These are phyloP conservation scores for Atkinsonella hypoxylon DNA, from an alignment of 2,329 filamentous ascomycete genomes.

Conservation along the genomic window DNA sequence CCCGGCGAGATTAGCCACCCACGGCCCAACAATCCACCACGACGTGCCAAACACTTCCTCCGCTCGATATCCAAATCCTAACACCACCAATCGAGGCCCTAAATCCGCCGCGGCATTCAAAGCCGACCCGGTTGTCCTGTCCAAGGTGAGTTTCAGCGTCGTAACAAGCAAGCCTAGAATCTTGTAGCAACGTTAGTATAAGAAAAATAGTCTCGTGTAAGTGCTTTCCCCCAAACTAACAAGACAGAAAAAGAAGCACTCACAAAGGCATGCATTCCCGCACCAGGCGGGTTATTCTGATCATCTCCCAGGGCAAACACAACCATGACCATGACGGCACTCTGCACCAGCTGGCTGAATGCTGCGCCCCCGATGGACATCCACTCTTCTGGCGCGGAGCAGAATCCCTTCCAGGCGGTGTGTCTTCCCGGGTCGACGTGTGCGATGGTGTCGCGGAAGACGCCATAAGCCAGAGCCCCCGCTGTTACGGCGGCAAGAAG, in stretches of 20 bases:
- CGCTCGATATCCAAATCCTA: conserved; percentile 20
- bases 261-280: conserved; percentile 23
- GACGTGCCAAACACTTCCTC: conserved; percentile 11
- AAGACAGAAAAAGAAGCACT: too few species aligned
- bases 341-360: conserved; percentile 23
- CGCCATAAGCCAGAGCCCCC: conserved; percentile 18
- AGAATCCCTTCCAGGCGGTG: conserved; percentile 20
- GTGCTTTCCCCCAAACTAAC: too few species aligned
- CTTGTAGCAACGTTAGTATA: neutral
- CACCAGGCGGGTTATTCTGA: conserved; percentile 24
- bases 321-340: conserved; percentile 23
- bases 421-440: conserved; percentile 19
- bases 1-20: conserved; percentile 15
- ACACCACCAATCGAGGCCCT: conserved; percentile 20
- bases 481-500: conserved; percentile 19
- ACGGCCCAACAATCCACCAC: conserved; percentile 3
- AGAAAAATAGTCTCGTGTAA: too few species aligned
- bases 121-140: conserved; percentile 24
- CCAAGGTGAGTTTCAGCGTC: conserved; percentile 23
- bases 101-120: conserved; percentile 27
- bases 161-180: conserved; percentile 23
- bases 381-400: conserved; percentile 17
- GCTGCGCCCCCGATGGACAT: conserved; percentile 16
- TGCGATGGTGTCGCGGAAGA: conserved; percentile 19
- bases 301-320: conserved; percentile 25